Evolutionary conservation across 768 basidiomycete species (phyloP), one percentile per base, ranked within the genome.

Genomic region (Paxillus ammoniavirescens): DNA sequence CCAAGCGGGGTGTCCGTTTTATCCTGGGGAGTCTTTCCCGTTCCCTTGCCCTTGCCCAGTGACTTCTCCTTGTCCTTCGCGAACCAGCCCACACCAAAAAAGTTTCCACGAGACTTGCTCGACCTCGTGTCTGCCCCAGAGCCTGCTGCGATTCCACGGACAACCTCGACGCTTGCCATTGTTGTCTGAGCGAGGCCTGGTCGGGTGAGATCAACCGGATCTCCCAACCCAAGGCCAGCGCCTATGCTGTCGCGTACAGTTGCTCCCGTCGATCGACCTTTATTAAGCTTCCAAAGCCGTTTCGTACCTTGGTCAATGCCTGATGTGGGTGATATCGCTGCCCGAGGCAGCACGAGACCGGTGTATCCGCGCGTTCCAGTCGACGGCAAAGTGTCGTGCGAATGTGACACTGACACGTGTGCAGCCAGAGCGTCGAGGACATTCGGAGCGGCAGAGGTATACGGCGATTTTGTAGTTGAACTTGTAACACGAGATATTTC

Each of bases 101-200:
- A 54, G 18, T 57, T 57, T 54, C 57, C 54, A 21, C 64, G 60
- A 36, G 61, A 56, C 37, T 45, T 69, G 30, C 50, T 53, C 1
- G 58, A 52, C 53, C 54, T 64, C 26, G 56, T 60, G 45, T 40
- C 26, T n/a, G 51, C 12, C 21, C 51, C 51, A 4, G 68, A 53
- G 5, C 56, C 57, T 62, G 60, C 50, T 62, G 77, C 52, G 62
- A 75, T 53, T 53, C 89, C 89, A 36, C 77, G 76, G 15, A 89
- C 82, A 31, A 91, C 81, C 63, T 91, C 89, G 40, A 96, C 83
- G 47, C 84, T 91, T 14, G 89, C 87, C 93, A 97, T 95, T 5
- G 89, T 92, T 6, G 85, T 86, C 65, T 91, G 89, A 7, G 92
- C 93, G 10, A 91, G 73, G 4, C 93, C 91, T 15, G 84, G 80